Evolutionary conservation across 441 rosid species (phyloP).

Genomic region (Manihot esculenta): DNA sequence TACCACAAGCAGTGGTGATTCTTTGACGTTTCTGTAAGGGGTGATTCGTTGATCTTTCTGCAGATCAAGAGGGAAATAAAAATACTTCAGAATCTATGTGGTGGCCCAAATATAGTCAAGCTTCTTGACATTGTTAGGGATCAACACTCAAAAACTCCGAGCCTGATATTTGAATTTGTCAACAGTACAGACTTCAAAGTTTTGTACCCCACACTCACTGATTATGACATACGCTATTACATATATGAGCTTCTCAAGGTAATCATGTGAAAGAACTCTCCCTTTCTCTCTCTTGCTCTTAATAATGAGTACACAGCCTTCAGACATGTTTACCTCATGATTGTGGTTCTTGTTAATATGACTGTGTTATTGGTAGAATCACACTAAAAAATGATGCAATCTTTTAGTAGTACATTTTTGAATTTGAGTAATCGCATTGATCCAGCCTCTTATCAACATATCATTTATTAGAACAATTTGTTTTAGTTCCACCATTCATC

Average conservation of each 20-base stretch:
- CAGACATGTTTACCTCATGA: neutral
- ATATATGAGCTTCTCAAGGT: conserved; percentile 97
- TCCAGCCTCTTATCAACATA: neutral
- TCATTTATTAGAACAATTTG: neutral
- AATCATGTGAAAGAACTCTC: conserved; percentile 11
- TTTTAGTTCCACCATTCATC: conserved; percentile 1
- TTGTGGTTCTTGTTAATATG: neutral
- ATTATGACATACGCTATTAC: conserved; percentile 93
- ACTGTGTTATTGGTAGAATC: neutral
- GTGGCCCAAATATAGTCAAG: conserved; percentile 84
- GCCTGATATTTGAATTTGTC: conserved; percentile 90
- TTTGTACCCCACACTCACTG: conserved; percentile 90
- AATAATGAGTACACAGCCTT: neutral
- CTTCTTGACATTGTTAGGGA: conserved; percentile 91
- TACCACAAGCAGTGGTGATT: neutral
- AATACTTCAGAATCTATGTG: conserved; percentile 92
- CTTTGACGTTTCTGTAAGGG: conserved; percentile 16
- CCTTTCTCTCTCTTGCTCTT: neutral
- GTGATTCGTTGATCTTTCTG: conserved; percentile 19
- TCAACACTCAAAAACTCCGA: conserved; percentile 92
- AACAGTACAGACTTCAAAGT: conserved; percentile 95
- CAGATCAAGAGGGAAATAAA: conserved; percentile 96
- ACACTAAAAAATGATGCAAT: neutral
- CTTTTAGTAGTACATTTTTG: too few species aligned
- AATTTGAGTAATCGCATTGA: neutral